phyloP scores from a whole-genome alignment of 495 filamentous ascomycete genomes.

The Aspergillus indologenus region DNA sequence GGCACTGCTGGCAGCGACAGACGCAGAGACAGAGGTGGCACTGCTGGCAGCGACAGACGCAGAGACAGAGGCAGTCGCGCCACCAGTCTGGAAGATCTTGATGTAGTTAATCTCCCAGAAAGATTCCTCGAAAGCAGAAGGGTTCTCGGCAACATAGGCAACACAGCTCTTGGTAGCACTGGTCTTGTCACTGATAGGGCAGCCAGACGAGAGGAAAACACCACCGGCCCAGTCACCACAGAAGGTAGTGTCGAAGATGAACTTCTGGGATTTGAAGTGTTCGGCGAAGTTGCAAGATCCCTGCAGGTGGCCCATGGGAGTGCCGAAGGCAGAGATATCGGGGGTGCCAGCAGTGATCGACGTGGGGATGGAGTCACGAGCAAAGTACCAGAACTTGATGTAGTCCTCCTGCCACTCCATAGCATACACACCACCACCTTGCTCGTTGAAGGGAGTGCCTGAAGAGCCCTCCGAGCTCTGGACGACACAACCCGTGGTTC shows the following conservation, averaged over 20 bases:
- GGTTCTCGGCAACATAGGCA: slow-evolving; percentile 64
- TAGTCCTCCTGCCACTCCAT: slow-evolving; percentile 65
- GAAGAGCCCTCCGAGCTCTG: slow-evolving; percentile 55
- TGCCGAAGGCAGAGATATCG: slow-evolving; percentile 62
- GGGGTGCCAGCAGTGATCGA: slow-evolving; percentile 58
- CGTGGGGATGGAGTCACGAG: slow-evolving; percentile 55
- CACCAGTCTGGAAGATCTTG: slow-evolving; percentile 54
- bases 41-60: background rate
- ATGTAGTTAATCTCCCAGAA: slow-evolving; percentile 74
- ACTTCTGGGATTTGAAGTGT: slow-evolving; percentile 67
- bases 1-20: slow-evolving; percentile 3
- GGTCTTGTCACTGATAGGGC: slow-evolving; percentile 33
- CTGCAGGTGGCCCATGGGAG: slow-evolving; percentile 60
- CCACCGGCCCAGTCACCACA: slow-evolving; percentile 88
- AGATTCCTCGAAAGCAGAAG: slow-evolving; percentile 54
- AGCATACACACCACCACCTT: slow-evolving; percentile 73
- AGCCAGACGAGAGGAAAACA: slow-evolving; percentile 41
- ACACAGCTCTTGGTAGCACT: slow-evolving; percentile 52
- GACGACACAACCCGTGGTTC: slow-evolving; percentile 47
- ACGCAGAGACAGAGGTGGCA: slow-evolving; percentile 2
- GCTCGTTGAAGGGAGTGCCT: slow-evolving; percentile 69
- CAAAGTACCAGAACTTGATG: slow-evolving; percentile 79
- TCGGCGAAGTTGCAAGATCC: slow-evolving; percentile 63
- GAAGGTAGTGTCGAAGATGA: slow-evolving; percentile 81
- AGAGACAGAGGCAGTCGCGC: slow-evolving; percentile 7